A percentile compares a stretch with the other conserved stretches of the same genome.
Evolutionary conservation across 2,329 filamentous ascomycete genomes (phyloP).

Genomic region (Penicillium sp.): DNA sequence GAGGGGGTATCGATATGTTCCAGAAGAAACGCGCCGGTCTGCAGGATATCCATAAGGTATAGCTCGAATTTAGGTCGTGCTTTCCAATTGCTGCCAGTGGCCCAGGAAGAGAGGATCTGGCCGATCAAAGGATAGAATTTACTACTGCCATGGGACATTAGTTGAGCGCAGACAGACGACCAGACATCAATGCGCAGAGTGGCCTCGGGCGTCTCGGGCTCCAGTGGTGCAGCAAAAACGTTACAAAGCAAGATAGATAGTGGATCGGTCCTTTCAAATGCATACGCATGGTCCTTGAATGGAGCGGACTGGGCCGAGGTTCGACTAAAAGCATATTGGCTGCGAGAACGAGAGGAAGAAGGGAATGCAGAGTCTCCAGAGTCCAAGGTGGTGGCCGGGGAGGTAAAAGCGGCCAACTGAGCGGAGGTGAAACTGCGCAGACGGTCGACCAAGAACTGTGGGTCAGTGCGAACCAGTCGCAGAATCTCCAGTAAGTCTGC

Average conservation of each 20-base stretch:
- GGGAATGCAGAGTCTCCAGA: constrained; percentile 77
- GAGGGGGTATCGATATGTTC: constrained; percentile 76
- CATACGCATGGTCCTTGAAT: constrained; percentile 75
- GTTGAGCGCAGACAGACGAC: constrained; percentile 77
- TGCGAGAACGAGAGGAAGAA: constrained; percentile 53
- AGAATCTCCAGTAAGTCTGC: constrained; percentile 74
- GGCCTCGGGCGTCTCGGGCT: constrained; percentile 75
- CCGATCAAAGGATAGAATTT: constrained; percentile 76
- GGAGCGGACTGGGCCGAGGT: constrained; percentile 46
- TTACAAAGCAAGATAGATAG: constrained; percentile 80
- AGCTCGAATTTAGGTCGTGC: constrained; percentile 85
- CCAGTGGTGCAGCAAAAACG: constrained; percentile 80
- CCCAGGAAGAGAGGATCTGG: constrained; percentile 81
- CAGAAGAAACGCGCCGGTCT: constrained; percentile 85
- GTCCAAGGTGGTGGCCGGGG: constrained; percentile 72
- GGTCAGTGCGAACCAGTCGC: constrained; percentile 74
- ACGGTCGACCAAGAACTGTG: constrained; percentile 78
- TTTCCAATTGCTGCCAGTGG: constrained; percentile 80
- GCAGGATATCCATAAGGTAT: constrained; percentile 89
- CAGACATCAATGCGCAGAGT: constrained; percentile 74
- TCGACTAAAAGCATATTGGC: constrained; percentile 20
- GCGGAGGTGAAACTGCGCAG: constrained; percentile 68
- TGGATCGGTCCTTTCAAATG: constrained; percentile 83
- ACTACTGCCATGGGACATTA: constrained; percentile 71
- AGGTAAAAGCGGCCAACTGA: constrained; percentile 72